Conservation (phyloP, 306 rosid species). For the Sicyos baderoa region DNA sequence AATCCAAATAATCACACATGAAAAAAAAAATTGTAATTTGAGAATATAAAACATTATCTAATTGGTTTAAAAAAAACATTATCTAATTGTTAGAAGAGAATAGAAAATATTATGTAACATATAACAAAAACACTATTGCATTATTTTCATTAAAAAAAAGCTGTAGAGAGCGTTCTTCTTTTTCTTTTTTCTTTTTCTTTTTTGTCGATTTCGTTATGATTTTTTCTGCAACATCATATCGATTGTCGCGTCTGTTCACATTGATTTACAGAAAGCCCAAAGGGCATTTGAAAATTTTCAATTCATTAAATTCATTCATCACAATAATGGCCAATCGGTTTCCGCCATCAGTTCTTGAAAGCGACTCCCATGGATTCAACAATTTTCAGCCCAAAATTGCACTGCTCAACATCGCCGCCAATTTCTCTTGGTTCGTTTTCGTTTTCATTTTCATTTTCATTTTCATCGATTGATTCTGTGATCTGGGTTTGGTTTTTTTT, state of each 20-base stretch:
- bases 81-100: too few species aligned
- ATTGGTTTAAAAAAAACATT: too few species aligned
- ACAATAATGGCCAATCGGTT: slow-evolving; percentile 12
- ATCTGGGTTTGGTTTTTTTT: slow-evolving; percentile 16
- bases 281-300: neutral
- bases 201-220: slow-evolving; percentile 6
- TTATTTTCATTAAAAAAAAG: neutral
- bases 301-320: neutral
- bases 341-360: slow-evolving; percentile 13
- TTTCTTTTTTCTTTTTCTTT: neutral
- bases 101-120: too few species aligned
- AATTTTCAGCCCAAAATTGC: neutral
- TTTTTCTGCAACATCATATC: slow-evolving; percentile 5
- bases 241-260: slow-evolving; percentile 4
- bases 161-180: neutral
- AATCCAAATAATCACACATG: too few species aligned
- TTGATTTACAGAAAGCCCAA: slow-evolving; percentile 7
- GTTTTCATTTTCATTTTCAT: neutral
- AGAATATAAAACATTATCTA: too few species aligned
- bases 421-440: slow-evolving; percentile 12
- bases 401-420: neutral
- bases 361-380: slow-evolving; percentile 8
- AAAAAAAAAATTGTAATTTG: too few species aligned
- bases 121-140: too few species aligned
- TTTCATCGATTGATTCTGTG: slow-evolving; percentile 9